Evolutionary conservation across 331 rosid species (phyloP), one percentile per base, ranked within the genome.

Genomic region (Cydonia oblonga): DNA sequence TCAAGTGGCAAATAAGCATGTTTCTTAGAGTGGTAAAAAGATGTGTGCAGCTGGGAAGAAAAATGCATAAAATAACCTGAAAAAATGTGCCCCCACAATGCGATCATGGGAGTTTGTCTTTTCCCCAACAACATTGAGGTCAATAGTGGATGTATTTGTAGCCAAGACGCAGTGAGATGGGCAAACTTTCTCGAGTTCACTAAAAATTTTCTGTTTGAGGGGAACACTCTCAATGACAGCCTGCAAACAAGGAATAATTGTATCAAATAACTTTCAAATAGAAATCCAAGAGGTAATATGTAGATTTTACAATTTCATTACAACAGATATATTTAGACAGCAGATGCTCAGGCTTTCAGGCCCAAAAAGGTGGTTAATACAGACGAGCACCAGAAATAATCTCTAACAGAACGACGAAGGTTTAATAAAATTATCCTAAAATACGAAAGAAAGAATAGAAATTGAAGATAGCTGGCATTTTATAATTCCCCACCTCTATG

Each of bases 51-150:
- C 28, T 15, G 28, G 44, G 40, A 26, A 44, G 60, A 76, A 33
- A 75, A 75, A 81, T 33, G 26, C 68, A 70, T 51, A 69, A 38
- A 38, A 53, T 87, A 56, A 95, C 99, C 97, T 91, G 92, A 95
- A 95, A 90, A 95, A 95, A 74, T 95, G 99, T 72, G 99, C 99
- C 68, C 99, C 97, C 68, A 82, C 85, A 5, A 95, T 81, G 58
- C 97, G 92, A 81, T 91, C 97, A 57, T 81, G 87, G 75, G 96
- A 86, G 64, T 64, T 81, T 72, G 89, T 87, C 84, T 83, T 88
- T 75, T 87, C 84, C 70, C 99, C 93, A 71, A 95, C 61, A 75
- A 88, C 5, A 81, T 82, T 83, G 75, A 95, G 96, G 83, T 95
- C 92, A 76, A 95, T 88, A 20, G 97, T 91, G 23, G 97, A 91